Evolutionary conservation across 306 rosid genomes (phyloP), one percentile per base, ranked within the genome.

Genomic region (Acacia melanoxylon): DNA sequence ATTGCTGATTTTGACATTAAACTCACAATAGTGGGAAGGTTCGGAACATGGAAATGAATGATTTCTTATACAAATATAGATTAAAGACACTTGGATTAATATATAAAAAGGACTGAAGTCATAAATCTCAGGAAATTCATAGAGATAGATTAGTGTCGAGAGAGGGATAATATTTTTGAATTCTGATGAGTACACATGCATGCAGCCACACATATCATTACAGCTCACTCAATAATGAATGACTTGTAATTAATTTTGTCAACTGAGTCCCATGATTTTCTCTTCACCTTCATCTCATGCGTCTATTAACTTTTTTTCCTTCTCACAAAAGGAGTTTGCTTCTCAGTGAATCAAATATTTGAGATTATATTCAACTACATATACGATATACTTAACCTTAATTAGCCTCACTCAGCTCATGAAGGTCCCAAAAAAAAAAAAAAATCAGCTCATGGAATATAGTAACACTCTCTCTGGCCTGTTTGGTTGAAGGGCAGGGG

Each of bases 161-260:
- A 65, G 13, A 27, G 72, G 73, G 22, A 51, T 54, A 72, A 40
- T 82, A 77, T 80, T 68, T 37, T 2, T 37, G 82, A 80, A 44
- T 83, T 88, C 86, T 83, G 86, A 80, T 59, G 11, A 49, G 48
- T 74, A 69, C 97, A 90, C 94, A 84, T 90, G 97, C 94, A 84
- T 90, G 97, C 89, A 68, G 41, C 87, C 91, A 10, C 92, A 90
- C 75, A 22, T 6, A 37, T 83, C 81, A 76, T 79, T 58, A 68
- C 91, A 85, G 86, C 90, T 87, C 89, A 83, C 65, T 85, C 83
- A 86, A 41, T 41, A 42, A 82, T 89, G 88, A 89, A 78, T 61
- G 6, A 75, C 78, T 82, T 69, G 78, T 56, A 15, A 41, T 86
- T 79, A 29, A 27, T n/a, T 22, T 78, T 79, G 89, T 83, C 88